Evolutionary conservation across 2,329 filamentous ascomycete species (phyloP), one percentile per base, ranked within the genome.

Genomic region (Aspergillus sp.): DNA sequence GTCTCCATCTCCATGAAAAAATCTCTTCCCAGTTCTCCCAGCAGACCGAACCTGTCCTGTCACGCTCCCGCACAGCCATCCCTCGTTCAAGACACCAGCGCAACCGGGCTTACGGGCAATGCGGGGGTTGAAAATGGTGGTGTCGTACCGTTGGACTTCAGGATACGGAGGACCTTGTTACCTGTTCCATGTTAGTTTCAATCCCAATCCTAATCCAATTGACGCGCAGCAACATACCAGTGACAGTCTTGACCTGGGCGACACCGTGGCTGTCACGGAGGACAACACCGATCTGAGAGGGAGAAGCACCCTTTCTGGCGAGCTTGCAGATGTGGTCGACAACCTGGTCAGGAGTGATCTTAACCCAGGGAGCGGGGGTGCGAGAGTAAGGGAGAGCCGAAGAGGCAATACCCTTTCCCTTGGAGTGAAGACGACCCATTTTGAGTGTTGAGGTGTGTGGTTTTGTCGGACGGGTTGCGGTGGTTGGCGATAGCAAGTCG

Each of bases 161-260:
- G 87, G 83, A 99, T 98, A 81, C 95, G 90, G 76, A 99, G 91
- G 79, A 99, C 97, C 87, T 96, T 96, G 91, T 99, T 99, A 83
- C 95, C 93, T 93, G 70, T 67, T 61, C 17, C 64, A 66, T 68
- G 74, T 82, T 71, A 83, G 77, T 67, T 66, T 17, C n/a, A 12
- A n/a, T 43, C 32, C 18, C 20, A 6, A 17, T 8, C 3, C 7
- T 11, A 15, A 13, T 18, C 15, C 45, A 34, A 18, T 26, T 6
- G 4, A 44, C 15, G n/a, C 4, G 20, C 2, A 7, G 1, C 6
- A 18, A 58, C 89, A 75, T 90, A 96, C 92, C 92, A 78, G 93
- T 96, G 70, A 97, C 91, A 76, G 96, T 84, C 86, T 95, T 96
- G 82, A 97, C 93, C 84, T 98, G 95, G 73, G 95, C 91, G 81